phyloP scores from a whole-genome alignment of 805 yeast species.

The Starmerella etchellsii region DNA sequence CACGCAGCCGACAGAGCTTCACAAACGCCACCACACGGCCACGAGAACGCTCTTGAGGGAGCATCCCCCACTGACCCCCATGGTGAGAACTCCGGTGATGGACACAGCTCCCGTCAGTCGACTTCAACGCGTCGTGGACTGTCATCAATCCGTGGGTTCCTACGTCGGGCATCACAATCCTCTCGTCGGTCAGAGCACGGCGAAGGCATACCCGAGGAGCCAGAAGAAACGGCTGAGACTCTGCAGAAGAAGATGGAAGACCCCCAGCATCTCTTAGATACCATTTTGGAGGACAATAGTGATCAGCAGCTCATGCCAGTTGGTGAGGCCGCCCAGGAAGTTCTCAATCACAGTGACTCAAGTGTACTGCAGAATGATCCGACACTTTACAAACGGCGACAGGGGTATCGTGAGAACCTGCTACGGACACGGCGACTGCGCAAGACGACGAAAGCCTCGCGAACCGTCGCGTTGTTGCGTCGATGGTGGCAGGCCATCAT shows the following conservation, averaged over 20 bases:
- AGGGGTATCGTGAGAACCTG: slow-evolving; percentile 19
- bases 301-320: slow-evolving; percentile 14
- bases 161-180: neutral
- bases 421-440: slow-evolving; percentile 17
- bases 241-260: slow-evolving; percentile 9
- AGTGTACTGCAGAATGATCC: neutral
- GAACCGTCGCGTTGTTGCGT: slow-evolving; percentile 13
- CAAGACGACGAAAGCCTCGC: slow-evolving; percentile 13
- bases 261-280: slow-evolving; percentile 17
- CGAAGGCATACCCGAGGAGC: neutral
- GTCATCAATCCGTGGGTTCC: neutral
- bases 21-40: too few species aligned
- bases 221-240: slow-evolving; percentile 8
- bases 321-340: slow-evolving; percentile 17
- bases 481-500: slow-evolving; percentile 13
- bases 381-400: slow-evolving; percentile 2
- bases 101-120: too few species aligned
- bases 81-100: too few species aligned
- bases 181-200: neutral
- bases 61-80: too few species aligned
- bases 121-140: neutral
- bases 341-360: neutral
- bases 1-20: slow-evolving; percentile 4
- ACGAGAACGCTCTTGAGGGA: too few species aligned
- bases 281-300: slow-evolving; percentile 19